Conservation (phyloP, 805 yeast genomes). For the Kuraishia floccosa region DNA sequence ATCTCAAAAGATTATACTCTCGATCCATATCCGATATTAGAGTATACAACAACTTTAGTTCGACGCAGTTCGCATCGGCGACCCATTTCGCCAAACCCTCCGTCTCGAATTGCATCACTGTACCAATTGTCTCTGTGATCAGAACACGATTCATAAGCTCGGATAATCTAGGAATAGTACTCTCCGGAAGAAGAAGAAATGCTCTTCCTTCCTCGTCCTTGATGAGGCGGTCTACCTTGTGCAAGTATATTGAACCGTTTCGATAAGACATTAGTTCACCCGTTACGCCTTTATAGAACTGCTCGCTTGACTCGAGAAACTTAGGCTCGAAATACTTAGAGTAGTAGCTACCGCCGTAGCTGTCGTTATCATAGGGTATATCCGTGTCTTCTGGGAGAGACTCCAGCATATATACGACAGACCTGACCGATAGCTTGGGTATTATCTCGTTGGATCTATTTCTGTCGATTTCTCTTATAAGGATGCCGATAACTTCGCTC, state of each 20-base stretch:
- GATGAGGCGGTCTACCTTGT: slow-evolving; percentile 38
- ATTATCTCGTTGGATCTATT: slow-evolving; percentile 44
- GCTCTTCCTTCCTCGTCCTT: slow-evolving; percentile 52
- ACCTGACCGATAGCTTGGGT: slow-evolving; percentile 47
- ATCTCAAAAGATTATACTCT: slow-evolving; percentile 35
- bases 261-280: slow-evolving; percentile 26
- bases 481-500: slow-evolving; percentile 28
- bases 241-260: slow-evolving; percentile 46
- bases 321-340: slow-evolving; percentile 54
- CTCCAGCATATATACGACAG: slow-evolving; percentile 63
- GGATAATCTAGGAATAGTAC: slow-evolving; percentile 41
- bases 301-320: slow-evolving; percentile 40
- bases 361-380: slow-evolving; percentile 9
- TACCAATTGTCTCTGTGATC: slow-evolving; percentile 43
- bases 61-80: slow-evolving; percentile 27
- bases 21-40: slow-evolving; percentile 43
- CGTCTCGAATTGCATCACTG: slow-evolving; percentile 36
- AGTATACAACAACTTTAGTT: slow-evolving; percentile 35
- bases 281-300: slow-evolving; percentile 40
- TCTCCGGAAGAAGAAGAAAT: slow-evolving; percentile 38
- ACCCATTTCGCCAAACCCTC: slow-evolving; percentile 56
- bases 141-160: slow-evolving; percentile 48
- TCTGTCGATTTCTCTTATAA: slow-evolving; percentile 44
- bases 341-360: slow-evolving; percentile 52
- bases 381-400: slow-evolving; percentile 33